Percentiles rank a stretch among this genome's conserved stretches.
These are phyloP conservation scores for Jasminum sambac DNA, from an alignment of 257 asterid species.

Conservation along the genomic window DNA sequence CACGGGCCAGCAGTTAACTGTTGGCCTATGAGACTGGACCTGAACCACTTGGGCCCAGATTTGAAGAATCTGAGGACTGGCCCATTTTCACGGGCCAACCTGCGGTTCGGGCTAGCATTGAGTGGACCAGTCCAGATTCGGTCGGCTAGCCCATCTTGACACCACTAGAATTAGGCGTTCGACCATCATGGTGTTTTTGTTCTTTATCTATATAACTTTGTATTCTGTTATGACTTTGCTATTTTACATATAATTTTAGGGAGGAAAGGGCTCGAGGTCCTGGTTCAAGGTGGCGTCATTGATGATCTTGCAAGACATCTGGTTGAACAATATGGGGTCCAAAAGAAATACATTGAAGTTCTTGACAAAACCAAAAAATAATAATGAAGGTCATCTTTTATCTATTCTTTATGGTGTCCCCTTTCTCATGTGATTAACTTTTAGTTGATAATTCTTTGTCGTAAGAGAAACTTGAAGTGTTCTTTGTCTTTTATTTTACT, in stretches of 20 bases:
- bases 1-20: too few species aligned
- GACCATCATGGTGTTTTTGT: background rate
- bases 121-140: too few species aligned
- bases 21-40: too few species aligned
- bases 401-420: background rate
- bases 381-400: conserved; percentile 35
- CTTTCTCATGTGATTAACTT: background rate
- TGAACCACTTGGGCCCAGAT: too few species aligned
- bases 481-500: background rate
- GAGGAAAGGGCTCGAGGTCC: conserved; percentile 86
- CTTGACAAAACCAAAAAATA: conserved; percentile 82
- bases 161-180: background rate
- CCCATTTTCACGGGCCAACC: too few species aligned
- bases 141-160: too few species aligned
- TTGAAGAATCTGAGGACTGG: too few species aligned
- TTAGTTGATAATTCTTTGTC: background rate
- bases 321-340: conserved; percentile 79
- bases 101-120: too few species aligned
- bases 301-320: conserved; percentile 84
- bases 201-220: conserved; percentile 1
- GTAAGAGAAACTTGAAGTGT: background rate
- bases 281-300: conserved; percentile 95
- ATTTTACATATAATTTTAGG: conserved; percentile 42
- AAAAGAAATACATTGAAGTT: conserved; percentile 87
- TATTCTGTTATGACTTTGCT: conserved; percentile 3